A percentile compares a stretch with the other conserved stretches of the same genome.
phyloP scores from a whole-genome alignment of 164 flowering plant genomes.

The Saururus chinensis region DNA sequence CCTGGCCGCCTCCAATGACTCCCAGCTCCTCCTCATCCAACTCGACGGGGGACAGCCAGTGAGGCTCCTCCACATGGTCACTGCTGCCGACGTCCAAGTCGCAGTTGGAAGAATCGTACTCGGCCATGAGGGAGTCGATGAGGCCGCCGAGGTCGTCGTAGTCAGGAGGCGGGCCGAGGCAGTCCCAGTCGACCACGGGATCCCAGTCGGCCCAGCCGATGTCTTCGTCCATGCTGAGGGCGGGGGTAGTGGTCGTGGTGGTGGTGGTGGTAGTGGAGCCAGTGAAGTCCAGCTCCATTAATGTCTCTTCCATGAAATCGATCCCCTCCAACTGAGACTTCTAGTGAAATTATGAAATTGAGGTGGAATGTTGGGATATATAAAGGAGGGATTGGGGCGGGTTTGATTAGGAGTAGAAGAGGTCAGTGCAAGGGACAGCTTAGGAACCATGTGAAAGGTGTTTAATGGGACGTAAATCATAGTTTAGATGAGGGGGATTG shows the following conservation, averaged over 20 bases:
- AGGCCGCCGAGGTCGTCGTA: conserved; percentile 39
- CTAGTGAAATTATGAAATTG: too few relatives aligned
- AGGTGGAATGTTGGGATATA: conserved; percentile 4
- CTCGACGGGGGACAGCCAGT: neutral
- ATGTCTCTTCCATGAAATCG: neutral
- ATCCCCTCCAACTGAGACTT: too few relatives aligned
- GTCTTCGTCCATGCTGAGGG: conserved; percentile 20
- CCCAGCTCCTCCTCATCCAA: conserved; percentile 12
- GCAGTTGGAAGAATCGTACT: neutral
- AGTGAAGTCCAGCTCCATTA: conserved; percentile 11
- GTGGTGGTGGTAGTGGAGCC: conserved; percentile 22
- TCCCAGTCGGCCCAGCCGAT: conserved; percentile 43
- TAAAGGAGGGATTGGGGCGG: conserved; percentile 2
- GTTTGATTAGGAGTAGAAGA: neutral
- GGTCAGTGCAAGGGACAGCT: neutral
- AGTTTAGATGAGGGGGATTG: neutral
- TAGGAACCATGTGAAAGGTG: neutral
- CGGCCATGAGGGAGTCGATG: conserved; percentile 27
- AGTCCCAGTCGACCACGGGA: conserved; percentile 45
- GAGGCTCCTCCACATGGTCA: neutral
- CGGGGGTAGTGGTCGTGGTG: neutral
- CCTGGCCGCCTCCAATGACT: neutral
- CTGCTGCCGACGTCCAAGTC: neutral
- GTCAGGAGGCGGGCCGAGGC: conserved; percentile 16
- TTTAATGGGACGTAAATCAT: neutral